Base-by-base conservation (phyloP, 495 filamentous ascomycete species). In the Aspergillus funiculosus region DNA sequence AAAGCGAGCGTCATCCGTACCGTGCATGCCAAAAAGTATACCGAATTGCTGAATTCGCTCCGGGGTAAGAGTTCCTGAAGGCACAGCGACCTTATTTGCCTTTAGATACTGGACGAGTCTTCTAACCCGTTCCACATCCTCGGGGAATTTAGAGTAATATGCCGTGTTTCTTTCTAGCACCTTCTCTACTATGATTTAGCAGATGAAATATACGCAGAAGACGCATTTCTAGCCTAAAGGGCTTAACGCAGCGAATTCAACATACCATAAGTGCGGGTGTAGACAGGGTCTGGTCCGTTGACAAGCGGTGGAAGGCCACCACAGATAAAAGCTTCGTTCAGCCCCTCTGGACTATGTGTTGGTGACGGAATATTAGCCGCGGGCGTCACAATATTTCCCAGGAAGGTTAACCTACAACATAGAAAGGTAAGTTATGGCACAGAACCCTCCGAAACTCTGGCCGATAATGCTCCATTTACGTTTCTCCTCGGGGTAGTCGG, bases 381-480 rank as follows among this genome's bases (percentile, higher is more conserved):
- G n/a, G n/a, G n/a, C n/a, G n/a, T n/a, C n/a, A n/a, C n/a, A n/a
- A n/a, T n/a, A n/a, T n/a, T n/a, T n/a, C n/a, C n/a, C n/a, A n/a
- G n/a, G n/a, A n/a, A n/a, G n/a, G n/a, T n/a, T n/a, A n/a, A 67
- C 76, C 58, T 56, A 80, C 77, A 78, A 82, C 46, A 83, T 77
- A 11, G 86, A 92, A 7, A 97, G 73, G 63, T 95, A 97, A 19
- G 82, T 85, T 11, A 85, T 69, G 5, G 72, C 70, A 46, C 85
- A 90, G 64, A 95, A 95, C 1, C 91, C 92, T 22, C 92, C 91
- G 59, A 92, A 97, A 14, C 83, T 89, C 65, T 96, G 91, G 8
- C 92, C 92, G 36, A 94, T 79, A 24, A 87, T 71, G 30, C 69
- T 81, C 91, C 92, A 96, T 65, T 85, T 85, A 54, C 80, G 77